Base-by-base conservation (phyloP, 2,329 filamentous ascomycete genomes). In the Talaromyces islandicus region DNA sequence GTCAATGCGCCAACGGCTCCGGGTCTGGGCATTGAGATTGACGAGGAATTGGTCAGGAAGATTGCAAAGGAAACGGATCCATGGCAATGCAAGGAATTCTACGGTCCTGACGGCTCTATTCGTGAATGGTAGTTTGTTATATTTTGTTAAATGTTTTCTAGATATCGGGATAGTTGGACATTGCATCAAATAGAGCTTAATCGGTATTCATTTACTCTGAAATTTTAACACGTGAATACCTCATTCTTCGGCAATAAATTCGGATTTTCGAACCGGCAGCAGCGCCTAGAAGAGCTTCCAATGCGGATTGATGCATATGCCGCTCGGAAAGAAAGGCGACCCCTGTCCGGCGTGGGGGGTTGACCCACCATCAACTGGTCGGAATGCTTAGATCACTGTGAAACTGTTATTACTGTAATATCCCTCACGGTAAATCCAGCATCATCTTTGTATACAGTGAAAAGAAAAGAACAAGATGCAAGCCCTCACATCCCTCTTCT, bases 21-120 rank as follows among this genome's bases (percentile, higher is more conserved):
- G 0, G 88, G 88, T 0, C 67, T 91, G 57, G 88, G 88, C 0
- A 88, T 91, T 64, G 86, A 91, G 60, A 77, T 89, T 54, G 85
- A 92, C 65, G 89, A 92, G 73, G 86, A 85, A 29, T 76, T 83
- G 69, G 83, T 92, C 9, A 78, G 87, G 41, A 79, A 79, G 63
- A 74, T 88, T 41, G 82, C 85, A 0, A 76, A 79, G 61, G 81
- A 82, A 56, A 82, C 85, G 0, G 78, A 81, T 63, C 81, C 88
- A 1, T 92, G 89, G 89, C 75, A 83, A 46, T 81, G 78, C 56
- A 85, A 87, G 24, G 86, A 83, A 4, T 91, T 91, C 65, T 82
- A 83, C 65, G 88, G 88, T 0, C 85, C 85, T 0, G 88, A 87
- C 63, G 86, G 86, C 0, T 81, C 84, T 60, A 79, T 89, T 56